Base-by-base conservation (phyloP, 202 grass and related monocot genomes). In the Alloteropsis angusta region DNA sequence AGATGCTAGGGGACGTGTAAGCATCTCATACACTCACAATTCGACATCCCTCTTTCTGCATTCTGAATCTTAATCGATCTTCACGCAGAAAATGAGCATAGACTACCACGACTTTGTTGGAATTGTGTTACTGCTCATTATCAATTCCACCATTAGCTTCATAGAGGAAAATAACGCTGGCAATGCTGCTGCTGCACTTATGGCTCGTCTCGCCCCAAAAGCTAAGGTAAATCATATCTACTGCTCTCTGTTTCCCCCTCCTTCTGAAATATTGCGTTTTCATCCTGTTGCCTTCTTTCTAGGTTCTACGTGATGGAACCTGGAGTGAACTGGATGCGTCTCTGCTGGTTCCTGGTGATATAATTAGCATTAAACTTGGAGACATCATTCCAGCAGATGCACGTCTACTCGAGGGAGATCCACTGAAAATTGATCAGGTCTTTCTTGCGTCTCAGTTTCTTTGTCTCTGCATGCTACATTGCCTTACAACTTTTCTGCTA, bases 91-190 rank as follows among this genome's bases (percentile, higher is more conserved):
- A 18, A 77, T 86, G 80, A 0, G 9, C 12, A 4, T 80, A 30
- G 88, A 90, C 76, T 90, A 52, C 80, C 71, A 90, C 18, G 88
- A 90, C 19, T 90, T 90, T 37, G n/a, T 84, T 1, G 88, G 88
- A 16, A 90, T 90, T 43, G 38, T 90, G 42, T 19, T 77, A 1
- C 57, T 90, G 5, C 77, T 90, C n/a, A 18, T 90, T n/a, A 86
- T 90, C 65, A 90, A 90, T 69, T 90, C 88, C 14, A 90, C 88
- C 77, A 90, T 90, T 57, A 87, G 84, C 66, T 87, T 90, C 72
- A 55, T 90, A 15, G 84, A 90, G 68, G 88, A 90, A 53, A 90
- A 90, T 60, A 87, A 87, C 3, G 88, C 88, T 38, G 88, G 88
- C 42, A 90, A 90, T 60, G 88, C 88, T n/a, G 84, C 88, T 9